A percentile compares a stretch with the other conserved stretches of the same genome.
Evolutionary conservation across 2,329 filamentous ascomycete genomes (phyloP).

Genomic region (Akanthomyces uredinophilus): DNA sequence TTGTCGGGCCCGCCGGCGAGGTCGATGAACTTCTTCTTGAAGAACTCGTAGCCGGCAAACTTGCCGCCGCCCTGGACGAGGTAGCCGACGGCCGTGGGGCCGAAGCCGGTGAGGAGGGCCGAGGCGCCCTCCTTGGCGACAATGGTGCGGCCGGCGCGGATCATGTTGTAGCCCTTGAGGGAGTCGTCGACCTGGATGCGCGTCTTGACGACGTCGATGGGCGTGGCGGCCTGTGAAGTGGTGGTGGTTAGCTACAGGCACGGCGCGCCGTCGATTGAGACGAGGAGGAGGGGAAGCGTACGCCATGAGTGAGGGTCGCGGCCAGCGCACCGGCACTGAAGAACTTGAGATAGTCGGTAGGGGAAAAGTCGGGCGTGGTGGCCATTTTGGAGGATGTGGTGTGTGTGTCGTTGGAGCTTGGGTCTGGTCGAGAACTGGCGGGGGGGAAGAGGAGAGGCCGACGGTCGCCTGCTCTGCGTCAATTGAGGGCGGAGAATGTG

Average conservation of each 20-base stretch:
- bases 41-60: constrained; percentile 90
- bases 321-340: constrained; percentile 49
- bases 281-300: constrained; percentile 25
- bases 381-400: constrained; percentile 19
- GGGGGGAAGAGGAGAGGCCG: not conserved
- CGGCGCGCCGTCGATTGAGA: not conserved
- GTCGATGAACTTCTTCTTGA: constrained; percentile 83
- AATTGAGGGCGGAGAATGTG: not conserved
- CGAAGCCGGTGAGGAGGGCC: constrained; percentile 76
- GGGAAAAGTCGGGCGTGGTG: constrained; percentile 35
- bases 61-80: constrained; percentile 87
- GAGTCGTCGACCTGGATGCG: constrained; percentile 83
- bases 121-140: constrained; percentile 72
- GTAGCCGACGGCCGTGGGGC: constrained; percentile 81
- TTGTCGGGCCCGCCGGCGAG: constrained; percentile 49
- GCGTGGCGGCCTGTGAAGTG: constrained; percentile 46
- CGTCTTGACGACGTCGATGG: constrained; percentile 75
- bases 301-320: constrained; percentile 47
- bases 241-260: not conserved
- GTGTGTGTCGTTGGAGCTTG: not conserved
- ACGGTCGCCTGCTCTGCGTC: not conserved
- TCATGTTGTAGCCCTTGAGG: constrained; percentile 79
- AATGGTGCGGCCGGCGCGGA: constrained; percentile 73
- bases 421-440: not conserved
- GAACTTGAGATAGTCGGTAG: constrained; percentile 46